Base-by-base conservation (phyloP, 306 rosid species). In the Sechiopsis laciniata region DNA sequence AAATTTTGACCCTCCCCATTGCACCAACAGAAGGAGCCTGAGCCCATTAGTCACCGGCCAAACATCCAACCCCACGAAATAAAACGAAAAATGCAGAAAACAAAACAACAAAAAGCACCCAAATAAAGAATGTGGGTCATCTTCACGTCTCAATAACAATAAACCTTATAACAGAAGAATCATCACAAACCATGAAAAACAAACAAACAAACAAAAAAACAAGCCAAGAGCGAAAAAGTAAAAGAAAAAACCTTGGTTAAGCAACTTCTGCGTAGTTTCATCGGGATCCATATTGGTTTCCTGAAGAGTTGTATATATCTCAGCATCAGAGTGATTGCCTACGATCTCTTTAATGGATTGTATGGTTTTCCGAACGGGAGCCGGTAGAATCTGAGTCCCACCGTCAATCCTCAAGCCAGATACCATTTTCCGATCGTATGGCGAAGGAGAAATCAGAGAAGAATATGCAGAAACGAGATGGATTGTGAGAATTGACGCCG, bases 221-320 rank as follows among this genome's bases (percentile, higher is more conserved):
- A 76, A 40, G 17, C 51, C 37, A 10, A 51, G 0, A 69, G 15
- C 32, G 24, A 66, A 5, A 40, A 12, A 1, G 46, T 40, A 40
- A 42, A 10, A 10, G 1, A 45, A 71, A 24, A 37, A 19, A 95
- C 99, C 99, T 89, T 95, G 99, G 85, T 84, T 79, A 52, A 95
- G 97, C 90, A 95, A 85, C 84, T 88, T 91, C 89, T 91, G 95
- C n/a, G 95, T 46, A n/a, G 99, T 89, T 80, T 95, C 99, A 64
- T 95, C 88, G 80, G 99, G 99, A 83, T 95, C 99, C 99, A 95
- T 95, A 84, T 91, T 77, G 32, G 83, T 65, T 75, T 95, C 99
- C 79, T 83, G 88, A 14, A 95, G 96, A 63, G 92, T 78, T 24
- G 73, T 84, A 79, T 95, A 95, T 67, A 95, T 95, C 85, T 95